Conservation (phyloP, 2,329 filamentous ascomycete species). For the Fonsecaea pedrosoi region DNA sequence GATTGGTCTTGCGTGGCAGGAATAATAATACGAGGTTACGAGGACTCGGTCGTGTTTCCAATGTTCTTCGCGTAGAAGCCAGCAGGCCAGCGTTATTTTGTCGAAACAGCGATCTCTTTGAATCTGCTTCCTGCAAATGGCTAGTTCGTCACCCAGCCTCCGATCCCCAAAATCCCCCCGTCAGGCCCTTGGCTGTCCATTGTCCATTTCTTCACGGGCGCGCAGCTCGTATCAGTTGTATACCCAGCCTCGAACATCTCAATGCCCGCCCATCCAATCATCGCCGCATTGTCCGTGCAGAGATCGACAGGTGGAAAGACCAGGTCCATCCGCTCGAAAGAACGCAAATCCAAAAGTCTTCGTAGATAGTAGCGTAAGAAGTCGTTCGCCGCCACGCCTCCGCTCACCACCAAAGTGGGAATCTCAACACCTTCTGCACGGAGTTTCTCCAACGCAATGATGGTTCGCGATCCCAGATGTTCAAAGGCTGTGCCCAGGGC, state of each 20-base stretch:
- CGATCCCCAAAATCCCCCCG: slow-evolving; percentile 71
- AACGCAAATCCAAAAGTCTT: slow-evolving; percentile 69
- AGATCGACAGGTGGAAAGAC: slow-evolving; percentile 76
- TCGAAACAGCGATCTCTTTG: slow-evolving; percentile 28
- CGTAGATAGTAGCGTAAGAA: slow-evolving; percentile 74
- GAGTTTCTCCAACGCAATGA: slow-evolving; percentile 68
- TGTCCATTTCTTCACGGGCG: slow-evolving; percentile 73
- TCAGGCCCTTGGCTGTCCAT: slow-evolving; percentile 68
- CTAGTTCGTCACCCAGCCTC: slow-evolving; percentile 53
- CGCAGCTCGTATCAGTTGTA: slow-evolving; percentile 65
- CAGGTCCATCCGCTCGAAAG: slow-evolving; percentile 66
- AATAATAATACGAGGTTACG: background rate
- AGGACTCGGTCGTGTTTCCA: too few species aligned
- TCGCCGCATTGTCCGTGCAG: slow-evolving; percentile 95
- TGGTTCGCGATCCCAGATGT: slow-evolving; percentile 77
- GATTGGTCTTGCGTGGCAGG: background rate
- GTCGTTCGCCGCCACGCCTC: slow-evolving; percentile 85
- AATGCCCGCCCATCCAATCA: slow-evolving; percentile 93
- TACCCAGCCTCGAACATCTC: slow-evolving; percentile 90
- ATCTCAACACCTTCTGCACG: slow-evolving; percentile 46
- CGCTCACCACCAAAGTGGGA: slow-evolving; percentile 77
- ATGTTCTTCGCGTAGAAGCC: background rate
- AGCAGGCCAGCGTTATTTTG: background rate
- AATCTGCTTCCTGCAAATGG: background rate
- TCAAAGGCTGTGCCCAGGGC: slow-evolving; percentile 85